phyloP scores from a whole-genome alignment of 192 early-diverging fungal genomes.

The Phlyctochytrium bullatum region DNA sequence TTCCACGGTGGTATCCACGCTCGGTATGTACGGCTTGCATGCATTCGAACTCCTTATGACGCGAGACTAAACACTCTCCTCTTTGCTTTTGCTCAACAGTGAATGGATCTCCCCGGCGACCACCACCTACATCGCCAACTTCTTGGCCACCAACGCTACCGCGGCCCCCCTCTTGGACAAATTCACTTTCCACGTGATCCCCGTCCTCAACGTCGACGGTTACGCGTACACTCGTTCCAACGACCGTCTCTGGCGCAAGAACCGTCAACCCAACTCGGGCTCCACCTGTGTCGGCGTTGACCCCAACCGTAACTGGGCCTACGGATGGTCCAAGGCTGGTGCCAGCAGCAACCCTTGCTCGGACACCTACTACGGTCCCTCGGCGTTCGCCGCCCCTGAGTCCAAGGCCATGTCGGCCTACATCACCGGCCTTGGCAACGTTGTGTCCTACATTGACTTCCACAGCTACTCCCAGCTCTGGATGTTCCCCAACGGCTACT shows the following conservation, averaged over 20 bases:
- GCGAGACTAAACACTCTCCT: too few species aligned
- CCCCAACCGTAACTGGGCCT: constrained; percentile 50
- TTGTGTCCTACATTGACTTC: constrained; percentile 46
- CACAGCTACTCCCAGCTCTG: constrained; percentile 54
- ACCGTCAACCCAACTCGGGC: constrained; percentile 46
- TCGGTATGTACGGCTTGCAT: too few species aligned
- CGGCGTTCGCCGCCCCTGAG: constrained; percentile 43
- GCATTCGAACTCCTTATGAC: too few species aligned
- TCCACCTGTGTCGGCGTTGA: constrained; percentile 41
- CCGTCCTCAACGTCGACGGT: constrained; percentile 60
- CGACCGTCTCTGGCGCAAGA: constrained; percentile 42
- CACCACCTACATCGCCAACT: constrained; percentile 39
- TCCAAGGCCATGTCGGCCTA: constrained; percentile 42
- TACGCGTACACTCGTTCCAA: constrained; percentile 41
- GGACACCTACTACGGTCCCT: constrained; percentile 43
- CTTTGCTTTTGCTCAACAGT: too few species aligned
- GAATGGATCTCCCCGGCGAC: constrained; percentile 60
- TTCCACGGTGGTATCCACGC: constrained; percentile 57
- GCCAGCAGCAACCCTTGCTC: constrained; percentile 42
- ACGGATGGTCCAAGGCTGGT: constrained; percentile 45
- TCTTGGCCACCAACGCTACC: constrained; percentile 32
- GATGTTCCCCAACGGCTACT: constrained; percentile 45
- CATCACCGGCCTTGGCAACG: constrained; percentile 36
- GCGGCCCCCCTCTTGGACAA: constrained; percentile 37
- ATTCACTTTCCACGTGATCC: constrained; percentile 57